Evolutionary conservation across 768 basidiomycete genomes (phyloP).

Genomic region (Paxillus rubicundulus): DNA sequence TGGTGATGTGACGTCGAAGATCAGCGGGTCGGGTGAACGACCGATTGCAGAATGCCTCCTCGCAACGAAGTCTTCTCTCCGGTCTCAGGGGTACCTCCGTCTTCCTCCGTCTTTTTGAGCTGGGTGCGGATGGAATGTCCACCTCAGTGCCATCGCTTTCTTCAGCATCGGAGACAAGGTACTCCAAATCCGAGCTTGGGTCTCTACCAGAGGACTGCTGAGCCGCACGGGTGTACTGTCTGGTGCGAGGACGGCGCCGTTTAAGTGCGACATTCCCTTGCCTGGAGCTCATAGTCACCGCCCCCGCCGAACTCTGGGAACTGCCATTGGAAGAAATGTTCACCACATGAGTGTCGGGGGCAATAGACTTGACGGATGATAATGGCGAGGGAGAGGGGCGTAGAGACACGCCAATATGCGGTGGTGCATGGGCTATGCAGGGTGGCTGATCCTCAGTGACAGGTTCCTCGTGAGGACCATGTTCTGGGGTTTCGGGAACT

Average conservation of each 20-base stretch:
- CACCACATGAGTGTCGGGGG: neutral
- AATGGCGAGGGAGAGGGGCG: neutral
- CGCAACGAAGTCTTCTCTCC: neutral
- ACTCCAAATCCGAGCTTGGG: neutral
- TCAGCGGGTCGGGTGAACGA: conserved; percentile 1
- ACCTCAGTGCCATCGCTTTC: neutral
- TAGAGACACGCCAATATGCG: neutral
- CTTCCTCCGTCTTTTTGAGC: neutral
- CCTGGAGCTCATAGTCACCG: neutral
- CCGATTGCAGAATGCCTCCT: neutral
- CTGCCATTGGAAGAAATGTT: neutral
- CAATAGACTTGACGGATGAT: neutral
- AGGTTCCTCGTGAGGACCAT: neutral
- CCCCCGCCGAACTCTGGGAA: neutral
- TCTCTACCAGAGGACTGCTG: neutral
- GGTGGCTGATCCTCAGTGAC: neutral
- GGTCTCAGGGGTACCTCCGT: neutral
- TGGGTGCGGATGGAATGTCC: neutral
- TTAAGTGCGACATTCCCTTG: neutral
- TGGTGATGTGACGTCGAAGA: conserved; percentile 1
- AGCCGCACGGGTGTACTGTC: neutral
- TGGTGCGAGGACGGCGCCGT: neutral
- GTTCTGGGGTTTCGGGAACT: neutral
- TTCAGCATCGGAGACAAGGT: neutral
- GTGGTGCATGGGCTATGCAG: neutral